Evolutionary conservation across 2,329 filamentous ascomycete species (phyloP), one percentile per base, ranked within the genome.

Genomic region (Penicillium digitatum): DNA sequence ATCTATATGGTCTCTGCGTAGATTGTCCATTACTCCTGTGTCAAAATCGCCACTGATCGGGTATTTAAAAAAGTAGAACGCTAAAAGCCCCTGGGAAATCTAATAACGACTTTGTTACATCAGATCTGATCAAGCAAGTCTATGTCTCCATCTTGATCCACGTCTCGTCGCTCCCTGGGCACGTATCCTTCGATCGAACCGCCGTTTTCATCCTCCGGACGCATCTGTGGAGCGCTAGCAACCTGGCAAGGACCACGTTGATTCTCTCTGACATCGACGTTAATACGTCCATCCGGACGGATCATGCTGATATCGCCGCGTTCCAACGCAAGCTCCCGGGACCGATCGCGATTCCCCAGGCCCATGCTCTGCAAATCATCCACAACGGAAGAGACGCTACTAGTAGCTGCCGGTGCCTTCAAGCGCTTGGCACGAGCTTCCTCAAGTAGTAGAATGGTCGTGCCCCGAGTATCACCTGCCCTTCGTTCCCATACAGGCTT

Each of bases 401-500:
- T 54, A 43, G 64, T 57, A 34, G 60, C 55, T 40, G 66, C 63
- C 6, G 61, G 54, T 52, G 59, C 52, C 20, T 59, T 60, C 12
- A 59, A 49, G 27, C 38, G 48, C 43, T 56, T 58, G 4, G 63
- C 61, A 39, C 72, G 67, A 6, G 63, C 82, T 70, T 95, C 90
- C 51, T 90, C 85, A 1, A 87, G 72, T 34, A 90, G 67, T 34
- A 87, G 80, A 58, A 90, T 82, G 40, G 78, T 70, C 38, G 80
- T 78, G 1, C 76, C 76, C 29, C 81, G 62, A 11, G 57, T 54
- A 45, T 68, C 69, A 27, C 63, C 80, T 3, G 82, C 84, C 5
- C 82, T 82, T 49, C 92, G 81, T 72, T 94, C 85, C 90, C 92
- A 96, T 0, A 89, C 89, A 0, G 91, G 90, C 59, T 88, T 87